phyloP scores from a whole-genome alignment of 768 basidiomycete genomes.

The Mycena leptocephala region DNA sequence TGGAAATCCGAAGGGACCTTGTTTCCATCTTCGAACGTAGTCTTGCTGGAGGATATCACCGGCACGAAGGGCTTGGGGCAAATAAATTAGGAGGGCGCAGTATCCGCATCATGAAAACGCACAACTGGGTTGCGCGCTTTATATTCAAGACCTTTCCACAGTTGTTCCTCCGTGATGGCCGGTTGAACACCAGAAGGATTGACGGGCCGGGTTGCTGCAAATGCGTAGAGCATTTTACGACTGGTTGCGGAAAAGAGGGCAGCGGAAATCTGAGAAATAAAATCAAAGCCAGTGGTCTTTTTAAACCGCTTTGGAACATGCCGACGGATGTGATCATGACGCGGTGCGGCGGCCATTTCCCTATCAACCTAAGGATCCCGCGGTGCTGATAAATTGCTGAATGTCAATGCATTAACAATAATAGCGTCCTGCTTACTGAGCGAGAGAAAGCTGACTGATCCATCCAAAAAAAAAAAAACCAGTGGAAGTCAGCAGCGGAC shows the following conservation, averaged over 20 bases:
- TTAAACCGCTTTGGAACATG: background rate
- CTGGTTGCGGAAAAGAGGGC: too few relatives aligned
- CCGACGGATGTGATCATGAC: background rate
- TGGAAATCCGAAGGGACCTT: slow-evolving; percentile 1
- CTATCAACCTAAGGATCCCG: too few relatives aligned
- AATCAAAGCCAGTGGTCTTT: background rate
- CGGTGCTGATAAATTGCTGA: too few relatives aligned
- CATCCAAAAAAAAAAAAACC: too few relatives aligned
- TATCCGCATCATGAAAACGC: background rate
- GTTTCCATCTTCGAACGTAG: slow-evolving; percentile 23
- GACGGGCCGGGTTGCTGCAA: slow-evolving; percentile 33
- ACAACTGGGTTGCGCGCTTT: slow-evolving; percentile 29
- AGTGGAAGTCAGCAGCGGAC: too few relatives aligned
- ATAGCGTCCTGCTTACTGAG: too few relatives aligned
- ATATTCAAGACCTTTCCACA: slow-evolving; percentile 33
- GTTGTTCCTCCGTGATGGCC: slow-evolving; percentile 31
- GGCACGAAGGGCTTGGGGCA: slow-evolving; percentile 20
- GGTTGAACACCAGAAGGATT: slow-evolving; percentile 32
- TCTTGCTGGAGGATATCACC: slow-evolving; percentile 22
- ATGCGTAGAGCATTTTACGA: slow-evolving; percentile 24
- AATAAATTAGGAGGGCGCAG: background rate
- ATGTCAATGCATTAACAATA: too few relatives aligned
- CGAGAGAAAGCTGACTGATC: too few relatives aligned
- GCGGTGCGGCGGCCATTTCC: too few relatives aligned
- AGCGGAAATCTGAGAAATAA: too few relatives aligned